These are phyloP conservation scores for Dactylonectria estremocensis DNA, from an alignment of 2,329 filamentous ascomycete species.

Conservation along the genomic window DNA sequence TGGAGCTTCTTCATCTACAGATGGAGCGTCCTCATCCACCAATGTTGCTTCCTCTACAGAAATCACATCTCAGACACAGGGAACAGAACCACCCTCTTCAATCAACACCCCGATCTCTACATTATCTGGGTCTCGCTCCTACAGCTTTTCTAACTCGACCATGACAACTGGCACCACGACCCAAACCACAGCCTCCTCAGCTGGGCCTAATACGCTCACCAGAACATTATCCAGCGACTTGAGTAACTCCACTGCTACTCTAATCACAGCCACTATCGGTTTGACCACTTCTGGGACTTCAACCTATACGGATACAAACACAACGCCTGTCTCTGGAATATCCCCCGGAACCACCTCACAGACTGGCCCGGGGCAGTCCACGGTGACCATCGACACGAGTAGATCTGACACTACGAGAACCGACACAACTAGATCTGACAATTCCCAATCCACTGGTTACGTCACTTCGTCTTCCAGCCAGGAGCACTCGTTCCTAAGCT, in stretches of 20 bases:
- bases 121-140: constrained; percentile 33
- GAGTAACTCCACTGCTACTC: background rate
- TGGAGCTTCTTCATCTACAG: background rate
- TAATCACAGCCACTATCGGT: background rate
- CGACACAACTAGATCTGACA: constrained; percentile 9
- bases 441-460: constrained; percentile 2
- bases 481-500: background rate
- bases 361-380: constrained; percentile 16
- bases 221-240: constrained; percentile 27
- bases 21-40: background rate
- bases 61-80: constrained; percentile 5
- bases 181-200: constrained; percentile 29
- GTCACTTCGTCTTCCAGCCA: background rate
- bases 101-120: constrained; percentile 32
- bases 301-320: background rate
- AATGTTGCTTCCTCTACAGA: constrained; percentile 6
- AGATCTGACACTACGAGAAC: background rate
- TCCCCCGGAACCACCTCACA: constrained; percentile 8
- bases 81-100: constrained; percentile 2
- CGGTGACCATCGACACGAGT: constrained; percentile 8
- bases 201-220: constrained; percentile 21
- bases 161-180: constrained; percentile 26
- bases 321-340: background rate
- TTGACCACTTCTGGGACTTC: constrained; percentile 10
- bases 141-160: constrained; percentile 35